phyloP scores from a whole-genome alignment of 768 basidiomycete species.

The Russula abietina region DNA sequence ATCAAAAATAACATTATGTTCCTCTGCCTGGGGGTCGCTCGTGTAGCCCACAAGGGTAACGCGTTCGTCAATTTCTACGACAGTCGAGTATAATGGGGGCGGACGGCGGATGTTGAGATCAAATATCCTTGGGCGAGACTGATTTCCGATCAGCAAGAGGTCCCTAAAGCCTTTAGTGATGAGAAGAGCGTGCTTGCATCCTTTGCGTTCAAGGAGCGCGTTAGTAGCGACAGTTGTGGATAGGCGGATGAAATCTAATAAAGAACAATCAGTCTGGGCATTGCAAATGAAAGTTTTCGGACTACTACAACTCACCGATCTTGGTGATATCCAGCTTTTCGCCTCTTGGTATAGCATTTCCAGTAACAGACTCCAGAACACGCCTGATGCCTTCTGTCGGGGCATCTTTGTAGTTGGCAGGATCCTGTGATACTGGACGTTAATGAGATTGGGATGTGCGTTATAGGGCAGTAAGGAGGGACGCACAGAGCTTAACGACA shows the following conservation, averaged over 20 bases:
- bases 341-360: conserved; percentile 61
- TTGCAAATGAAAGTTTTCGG: background rate
- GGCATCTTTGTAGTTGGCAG: conserved; percentile 81
- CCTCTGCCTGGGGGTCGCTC: conserved; percentile 75
- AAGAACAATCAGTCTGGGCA: background rate
- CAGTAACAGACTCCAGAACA: conserved; percentile 72
- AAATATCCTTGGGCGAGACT: conserved; percentile 91
- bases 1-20: conserved; percentile 71
- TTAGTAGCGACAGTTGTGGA: conserved; percentile 97
- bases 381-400: conserved; percentile 92
- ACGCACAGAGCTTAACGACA: conserved; percentile 83
- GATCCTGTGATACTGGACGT: conserved; percentile 76
- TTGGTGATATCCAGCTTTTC: conserved; percentile 65
- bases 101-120: conserved; percentile 85
- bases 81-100: conserved; percentile 66
- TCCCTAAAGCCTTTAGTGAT: conserved; percentile 92
- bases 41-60: conserved; percentile 93
- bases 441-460: background rate
- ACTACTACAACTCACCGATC: conserved; percentile 52
- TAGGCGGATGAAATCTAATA: conserved; percentile 78
- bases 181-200: conserved; percentile 82
- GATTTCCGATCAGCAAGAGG: conserved; percentile 89
- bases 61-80: conserved; percentile 80
- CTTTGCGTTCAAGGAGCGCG: conserved; percentile 90
- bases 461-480: background rate